Evolutionary conservation across 2,329 filamentous ascomycete species (phyloP).

Genomic region (Orbilia brochopaga): DNA sequence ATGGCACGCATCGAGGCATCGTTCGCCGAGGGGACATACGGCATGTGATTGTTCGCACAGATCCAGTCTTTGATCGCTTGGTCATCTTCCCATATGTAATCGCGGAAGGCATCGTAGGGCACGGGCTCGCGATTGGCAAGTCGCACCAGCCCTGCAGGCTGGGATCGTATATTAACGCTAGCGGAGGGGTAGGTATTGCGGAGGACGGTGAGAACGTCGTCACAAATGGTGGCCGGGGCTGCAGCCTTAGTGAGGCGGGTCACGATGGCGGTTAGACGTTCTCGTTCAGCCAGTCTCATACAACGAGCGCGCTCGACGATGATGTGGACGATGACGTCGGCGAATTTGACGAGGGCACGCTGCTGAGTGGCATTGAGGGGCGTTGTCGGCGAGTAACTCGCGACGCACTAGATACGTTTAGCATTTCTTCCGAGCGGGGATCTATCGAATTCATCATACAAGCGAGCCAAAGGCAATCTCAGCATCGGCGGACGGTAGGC

Average conservation of each 20-base stretch:
- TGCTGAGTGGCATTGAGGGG: slow-evolving; percentile 54
- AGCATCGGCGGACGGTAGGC: slow-evolving; percentile 14
- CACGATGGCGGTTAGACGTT: slow-evolving; percentile 55
- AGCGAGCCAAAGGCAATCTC: slow-evolving; percentile 46
- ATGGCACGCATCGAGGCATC: slow-evolving; percentile 58
- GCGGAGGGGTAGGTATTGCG: slow-evolving; percentile 57
- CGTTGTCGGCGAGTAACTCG: slow-evolving; percentile 25
- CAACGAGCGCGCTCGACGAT: slow-evolving; percentile 40
- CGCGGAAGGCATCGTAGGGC: slow-evolving; percentile 55
- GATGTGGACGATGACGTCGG: slow-evolving; percentile 55
- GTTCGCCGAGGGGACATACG: slow-evolving; percentile 52
- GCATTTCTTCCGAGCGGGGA: background rate
- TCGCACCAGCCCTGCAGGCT: slow-evolving; percentile 53
- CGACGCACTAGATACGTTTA: slow-evolving; percentile 22
- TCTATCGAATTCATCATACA: background rate
- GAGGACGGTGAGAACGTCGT: slow-evolving; percentile 56
- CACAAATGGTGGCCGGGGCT: slow-evolving; percentile 53
- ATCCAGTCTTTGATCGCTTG: slow-evolving; percentile 59
- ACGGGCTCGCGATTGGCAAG: slow-evolving; percentile 55
- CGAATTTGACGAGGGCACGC: slow-evolving; percentile 57
- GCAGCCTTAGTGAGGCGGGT: slow-evolving; percentile 57
- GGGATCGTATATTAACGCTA: slow-evolving; percentile 55
- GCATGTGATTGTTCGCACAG: slow-evolving; percentile 57
- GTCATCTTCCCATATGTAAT: slow-evolving; percentile 61
- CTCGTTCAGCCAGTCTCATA: slow-evolving; percentile 39